Percentiles rank a stretch among this genome's conserved stretches.
Evolutionary conservation across 2,329 filamentous ascomycete genomes (phyloP).

Genomic region (Claviceps monticola): DNA sequence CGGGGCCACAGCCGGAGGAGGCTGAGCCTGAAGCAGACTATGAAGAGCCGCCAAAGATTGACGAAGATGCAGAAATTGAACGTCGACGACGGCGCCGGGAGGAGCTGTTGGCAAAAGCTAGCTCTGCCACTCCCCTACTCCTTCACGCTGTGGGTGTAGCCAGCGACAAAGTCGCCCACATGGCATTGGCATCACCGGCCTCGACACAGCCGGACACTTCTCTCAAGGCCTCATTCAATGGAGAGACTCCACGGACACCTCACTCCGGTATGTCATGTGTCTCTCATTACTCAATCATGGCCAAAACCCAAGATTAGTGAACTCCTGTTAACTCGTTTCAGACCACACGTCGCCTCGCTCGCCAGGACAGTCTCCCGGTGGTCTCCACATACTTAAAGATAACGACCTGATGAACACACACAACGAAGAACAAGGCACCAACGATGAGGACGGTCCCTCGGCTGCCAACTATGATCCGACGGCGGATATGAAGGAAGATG

Average conservation of each 20-base stretch:
- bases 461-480: slow-evolving; percentile 88
- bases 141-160: slow-evolving; percentile 58
- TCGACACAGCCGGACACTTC: slow-evolving; percentile 32
- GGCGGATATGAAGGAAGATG: slow-evolving; percentile 76
- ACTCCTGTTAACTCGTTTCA: slow-evolving; percentile 4
- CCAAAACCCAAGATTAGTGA: slow-evolving; percentile 10
- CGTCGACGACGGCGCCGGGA: slow-evolving; percentile 73
- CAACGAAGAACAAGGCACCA: slow-evolving; percentile 22
- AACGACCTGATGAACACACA: slow-evolving; percentile 52
- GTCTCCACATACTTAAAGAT: slow-evolving; percentile 52
- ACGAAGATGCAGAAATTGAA: slow-evolving; percentile 74
- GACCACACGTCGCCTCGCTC: slow-evolving; percentile 27
- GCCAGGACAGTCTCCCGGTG: slow-evolving; percentile 36
- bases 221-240: slow-evolving; percentile 15
- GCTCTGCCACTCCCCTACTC: slow-evolving; percentile 57
- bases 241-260: slow-evolving; percentile 30
- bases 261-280: slow-evolving; percentile 30
- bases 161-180: slow-evolving; percentile 39
- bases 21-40: slow-evolving; percentile 25
- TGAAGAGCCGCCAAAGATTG: slow-evolving; percentile 46
- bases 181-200: slow-evolving; percentile 39
- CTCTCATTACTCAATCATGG: not conserved
- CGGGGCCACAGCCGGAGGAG: slow-evolving; percentile 14
- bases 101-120: slow-evolving; percentile 73
- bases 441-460: slow-evolving; percentile 61